These are phyloP conservation scores for Globisporangium cederbergense DNA, from an alignment of 352 stramenopile species.

Conservation along the genomic window DNA sequence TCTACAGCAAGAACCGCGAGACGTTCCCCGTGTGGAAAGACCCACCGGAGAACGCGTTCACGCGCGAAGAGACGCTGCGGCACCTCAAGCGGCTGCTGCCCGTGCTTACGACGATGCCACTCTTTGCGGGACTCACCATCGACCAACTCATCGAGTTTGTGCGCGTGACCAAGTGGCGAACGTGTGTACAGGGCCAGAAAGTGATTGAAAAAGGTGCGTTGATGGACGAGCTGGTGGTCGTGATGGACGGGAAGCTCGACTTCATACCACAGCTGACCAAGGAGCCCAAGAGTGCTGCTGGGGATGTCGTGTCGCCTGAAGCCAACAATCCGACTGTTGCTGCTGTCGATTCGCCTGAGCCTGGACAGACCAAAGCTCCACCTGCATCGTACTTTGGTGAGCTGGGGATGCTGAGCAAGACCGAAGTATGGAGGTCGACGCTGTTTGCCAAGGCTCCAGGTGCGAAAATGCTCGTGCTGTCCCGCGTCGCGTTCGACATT, in stretches of 20 bases:
- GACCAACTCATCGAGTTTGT: slow-evolving; percentile 58
- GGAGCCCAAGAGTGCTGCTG: neutral
- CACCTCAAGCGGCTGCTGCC: slow-evolving; percentile 34
- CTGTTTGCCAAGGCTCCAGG: slow-evolving; percentile 18
- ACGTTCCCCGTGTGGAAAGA: slow-evolving; percentile 63
- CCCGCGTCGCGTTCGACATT: slow-evolving; percentile 34
- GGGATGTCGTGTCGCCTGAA: neutral
- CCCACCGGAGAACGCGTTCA: slow-evolving; percentile 28
- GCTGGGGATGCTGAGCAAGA: slow-evolving; percentile 41
- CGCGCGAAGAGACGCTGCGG: slow-evolving; percentile 45
- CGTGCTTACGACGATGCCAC: slow-evolving; percentile 24
- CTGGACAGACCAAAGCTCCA: slow-evolving; percentile 6
- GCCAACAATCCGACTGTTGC: neutral
- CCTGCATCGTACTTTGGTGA: slow-evolving; percentile 37
- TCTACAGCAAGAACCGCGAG: slow-evolving; percentile 55
- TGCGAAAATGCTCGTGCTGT: slow-evolving; percentile 29
- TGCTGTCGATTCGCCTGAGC: neutral
- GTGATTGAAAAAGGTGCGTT: slow-evolving; percentile 24
- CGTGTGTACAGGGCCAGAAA: slow-evolving; percentile 15
- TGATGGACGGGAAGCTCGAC: slow-evolving; percentile 40
- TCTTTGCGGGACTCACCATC: slow-evolving; percentile 35
- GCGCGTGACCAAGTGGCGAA: slow-evolving; percentile 36
- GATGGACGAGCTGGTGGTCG: slow-evolving; percentile 38
- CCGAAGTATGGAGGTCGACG: slow-evolving; percentile 35
- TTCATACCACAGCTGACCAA: neutral